Base-by-base conservation (phyloP, 1,284 basidiomycete species). In the Trametes pubescens region DNA sequence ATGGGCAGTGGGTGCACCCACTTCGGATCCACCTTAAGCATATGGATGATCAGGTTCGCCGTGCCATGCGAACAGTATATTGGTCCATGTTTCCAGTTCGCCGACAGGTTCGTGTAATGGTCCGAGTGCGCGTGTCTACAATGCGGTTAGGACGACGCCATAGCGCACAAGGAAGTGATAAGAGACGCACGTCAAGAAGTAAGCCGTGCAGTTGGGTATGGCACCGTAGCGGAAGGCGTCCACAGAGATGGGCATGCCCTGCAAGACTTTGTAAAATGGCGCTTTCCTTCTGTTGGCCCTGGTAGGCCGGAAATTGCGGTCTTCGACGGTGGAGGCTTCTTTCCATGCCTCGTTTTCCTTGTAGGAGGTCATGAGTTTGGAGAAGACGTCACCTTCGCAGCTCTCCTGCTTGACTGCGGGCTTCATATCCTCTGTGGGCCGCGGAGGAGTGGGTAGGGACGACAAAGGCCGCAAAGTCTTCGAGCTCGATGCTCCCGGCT, bases 171-270 rank as follows among this genome's bases (percentile, higher is more conserved):
- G 3, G 22, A 26, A n/a, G 22, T 16, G n/a, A 35, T 11, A 65
- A 71, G 35, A 32, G 18, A 73, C 87, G 62, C 68, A 92, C 94
- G 91, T 95, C 66, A 98, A 79, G 70, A 97, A 95, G 76, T 98
- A 97, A 0, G 94, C 94, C 3, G 85, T 92, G 13, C 98, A 88
- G 11, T 87, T 88, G 8, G 95, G 94, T 59, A 98, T 95, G n/a
- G 83, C 81, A 2, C 96, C 96, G 75, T 97, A 99, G 52, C 92
- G 87, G 76, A 99, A 99, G 0, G 95, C 96, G 73, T 99, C 97
- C 0, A 98, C 96, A 7, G 95, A 92, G 51, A 99, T 93, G 1
- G 96, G 95, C 96, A 99, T 98, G 2, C 98, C 97, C 68, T 95
- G 93, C 67, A 99, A 79, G n/a, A 96, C 86, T 79, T 98, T 98